Conservation (phyloP, 2,329 filamentous ascomycete genomes). For the Daldinia sp. region DNA sequence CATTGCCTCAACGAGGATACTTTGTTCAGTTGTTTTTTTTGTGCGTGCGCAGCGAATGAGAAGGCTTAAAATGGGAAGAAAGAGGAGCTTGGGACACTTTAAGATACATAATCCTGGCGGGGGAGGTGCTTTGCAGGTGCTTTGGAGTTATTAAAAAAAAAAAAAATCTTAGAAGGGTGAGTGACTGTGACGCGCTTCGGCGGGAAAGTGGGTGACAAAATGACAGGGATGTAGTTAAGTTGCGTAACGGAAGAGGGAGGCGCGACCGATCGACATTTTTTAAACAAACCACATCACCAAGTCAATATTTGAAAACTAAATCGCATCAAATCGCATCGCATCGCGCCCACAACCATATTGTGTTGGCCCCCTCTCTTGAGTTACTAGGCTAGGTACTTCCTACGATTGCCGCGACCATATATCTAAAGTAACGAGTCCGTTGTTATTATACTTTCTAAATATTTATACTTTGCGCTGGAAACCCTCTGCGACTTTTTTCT, state of each 20-base stretch:
- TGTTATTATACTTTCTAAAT: neutral
- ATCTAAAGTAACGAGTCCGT: neutral
- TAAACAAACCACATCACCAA: constrained; percentile 39
- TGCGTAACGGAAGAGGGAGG: constrained; percentile 33
- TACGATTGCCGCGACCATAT: neutral
- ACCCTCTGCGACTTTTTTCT: constrained; percentile 1
- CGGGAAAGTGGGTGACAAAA: constrained; percentile 12
- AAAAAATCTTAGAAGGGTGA: constrained; percentile 24
- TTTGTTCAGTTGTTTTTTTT: neutral
- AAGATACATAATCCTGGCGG: constrained; percentile 19
- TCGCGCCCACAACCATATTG: constrained; percentile 12
- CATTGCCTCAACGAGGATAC: constrained; percentile 24
- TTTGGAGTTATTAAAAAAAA: too few relatives aligned
- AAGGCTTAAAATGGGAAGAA: constrained; percentile 11
- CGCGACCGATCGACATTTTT: constrained; percentile 38
- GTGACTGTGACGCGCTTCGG: constrained; percentile 28
- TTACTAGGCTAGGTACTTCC: neutral
- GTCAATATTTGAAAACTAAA: constrained; percentile 35
- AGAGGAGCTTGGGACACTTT: constrained; percentile 26
- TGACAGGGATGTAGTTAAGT: constrained; percentile 34
- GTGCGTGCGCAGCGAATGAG: neutral
- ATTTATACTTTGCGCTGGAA: neutral
- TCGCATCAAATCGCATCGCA: constrained; percentile 26
- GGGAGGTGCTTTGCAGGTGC: neutral
- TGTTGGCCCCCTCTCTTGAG: constrained; percentile 1